These are phyloP conservation scores for Xylaria cubensis DNA, from an alignment of 495 filamentous ascomycete species.

Conservation along the genomic window DNA sequence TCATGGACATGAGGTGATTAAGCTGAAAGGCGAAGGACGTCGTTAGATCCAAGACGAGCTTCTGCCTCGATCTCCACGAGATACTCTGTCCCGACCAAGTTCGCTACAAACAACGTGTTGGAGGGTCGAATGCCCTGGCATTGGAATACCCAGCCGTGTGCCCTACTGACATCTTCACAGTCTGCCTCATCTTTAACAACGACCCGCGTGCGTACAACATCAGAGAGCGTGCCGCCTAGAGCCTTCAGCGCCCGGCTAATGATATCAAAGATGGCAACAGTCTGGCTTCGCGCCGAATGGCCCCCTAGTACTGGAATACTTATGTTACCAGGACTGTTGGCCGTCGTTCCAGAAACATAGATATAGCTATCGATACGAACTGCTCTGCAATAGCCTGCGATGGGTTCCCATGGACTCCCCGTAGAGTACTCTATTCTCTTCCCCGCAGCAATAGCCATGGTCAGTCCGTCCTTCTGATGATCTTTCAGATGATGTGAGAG, in stretches of 20 bases:
- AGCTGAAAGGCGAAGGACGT: slow-evolving; percentile 3
- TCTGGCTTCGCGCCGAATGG: slow-evolving; percentile 28
- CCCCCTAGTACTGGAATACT: slow-evolving; percentile 20
- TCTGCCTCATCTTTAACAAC: slow-evolving; percentile 25
- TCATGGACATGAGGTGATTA: not conserved
- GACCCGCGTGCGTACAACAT: slow-evolving; percentile 31
- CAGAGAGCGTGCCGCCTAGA: slow-evolving; percentile 28
- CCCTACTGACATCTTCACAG: slow-evolving; percentile 30
- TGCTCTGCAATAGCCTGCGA: slow-evolving; percentile 33
- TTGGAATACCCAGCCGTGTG: slow-evolving; percentile 29
- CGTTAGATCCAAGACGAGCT: slow-evolving; percentile 23
- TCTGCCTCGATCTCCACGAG: slow-evolving; percentile 34
- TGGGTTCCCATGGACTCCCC: slow-evolving; percentile 30
- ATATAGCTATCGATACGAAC: slow-evolving; percentile 27
- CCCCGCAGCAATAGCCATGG: slow-evolving; percentile 21
- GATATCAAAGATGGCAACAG: slow-evolving; percentile 30
- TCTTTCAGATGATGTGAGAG: slow-evolving; percentile 25
- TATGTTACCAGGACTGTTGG: slow-evolving; percentile 23
- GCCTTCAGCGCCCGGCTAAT: slow-evolving; percentile 24
- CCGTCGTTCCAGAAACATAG: slow-evolving; percentile 32
- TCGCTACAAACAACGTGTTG: slow-evolving; percentile 29
- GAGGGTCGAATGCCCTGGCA: slow-evolving; percentile 28
- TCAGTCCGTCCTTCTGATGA: not conserved
- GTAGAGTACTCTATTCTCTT: slow-evolving; percentile 28
- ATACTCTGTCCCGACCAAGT: slow-evolving; percentile 20